These are phyloP conservation scores for Agrostemma githago DNA, from an alignment of 148 eudicot genomes.

Conservation along the genomic window DNA sequence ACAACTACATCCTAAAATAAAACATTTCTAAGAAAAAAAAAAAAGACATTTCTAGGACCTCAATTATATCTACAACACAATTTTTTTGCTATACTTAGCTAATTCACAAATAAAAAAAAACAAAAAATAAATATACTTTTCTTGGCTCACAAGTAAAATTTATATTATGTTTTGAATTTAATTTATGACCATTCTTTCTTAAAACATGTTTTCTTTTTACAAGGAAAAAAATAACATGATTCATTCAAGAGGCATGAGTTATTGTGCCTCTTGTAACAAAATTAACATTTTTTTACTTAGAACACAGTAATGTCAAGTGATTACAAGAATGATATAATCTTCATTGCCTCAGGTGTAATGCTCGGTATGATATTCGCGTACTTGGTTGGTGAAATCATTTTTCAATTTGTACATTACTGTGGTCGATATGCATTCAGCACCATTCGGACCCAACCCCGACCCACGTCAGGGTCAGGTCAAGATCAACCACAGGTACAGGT, in stretches of 20 bases:
- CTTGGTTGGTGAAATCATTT: conserved; percentile 14
- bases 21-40: background rate
- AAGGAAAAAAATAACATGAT: background rate
- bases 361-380: conserved; percentile 7
- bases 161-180: background rate
- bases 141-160: background rate
- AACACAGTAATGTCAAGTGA: background rate
- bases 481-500: background rate
- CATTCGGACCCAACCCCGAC: background rate
- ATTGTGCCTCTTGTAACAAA: conserved; percentile 4
- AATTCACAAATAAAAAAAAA: background rate
- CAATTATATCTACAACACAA: background rate
- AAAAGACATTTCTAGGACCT: no score
- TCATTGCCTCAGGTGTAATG: conserved; percentile 9
- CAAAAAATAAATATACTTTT: background rate
- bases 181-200: background rate
- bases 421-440: background rate
- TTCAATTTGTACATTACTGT: conserved; percentile 7
- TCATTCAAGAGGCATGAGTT: conserved; percentile 1
- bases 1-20: background rate
- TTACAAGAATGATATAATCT: background rate
- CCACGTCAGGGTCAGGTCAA: background rate
- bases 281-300: background rate
- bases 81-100: conserved; percentile 6
- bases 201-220: background rate